Conservation (phyloP, 495 filamentous ascomycete species). For the Penicillium taxi region DNA sequence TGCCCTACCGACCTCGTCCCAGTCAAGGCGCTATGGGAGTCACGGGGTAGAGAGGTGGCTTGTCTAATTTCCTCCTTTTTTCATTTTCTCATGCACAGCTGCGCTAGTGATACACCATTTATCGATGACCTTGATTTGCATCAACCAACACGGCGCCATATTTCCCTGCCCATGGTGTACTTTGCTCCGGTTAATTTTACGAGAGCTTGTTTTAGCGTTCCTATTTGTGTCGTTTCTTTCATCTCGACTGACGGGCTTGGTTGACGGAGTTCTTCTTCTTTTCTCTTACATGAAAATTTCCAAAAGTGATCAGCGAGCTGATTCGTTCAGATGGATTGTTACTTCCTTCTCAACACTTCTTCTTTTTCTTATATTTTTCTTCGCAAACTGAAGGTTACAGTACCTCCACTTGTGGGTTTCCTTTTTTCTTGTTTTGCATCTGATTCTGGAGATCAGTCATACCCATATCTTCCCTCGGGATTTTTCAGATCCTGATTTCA, state of each 20-base stretch:
- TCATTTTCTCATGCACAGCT: constrained; percentile 15
- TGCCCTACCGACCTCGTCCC: constrained; percentile 36
- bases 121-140: constrained; percentile 20
- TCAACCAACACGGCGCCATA: constrained; percentile 14
- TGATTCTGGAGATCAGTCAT: constrained; percentile 24
- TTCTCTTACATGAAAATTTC: constrained; percentile 18
- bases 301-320: constrained; percentile 21
- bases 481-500: constrained; percentile 9
- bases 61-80: constrained; percentile 6
- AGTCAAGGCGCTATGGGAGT: constrained; percentile 40
- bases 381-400: neutral
- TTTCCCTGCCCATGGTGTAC: constrained; percentile 14
- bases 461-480: constrained; percentile 14
- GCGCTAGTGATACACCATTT: constrained; percentile 14
- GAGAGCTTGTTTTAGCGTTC: constrained; percentile 29
- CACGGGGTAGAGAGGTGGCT: constrained; percentile 24
- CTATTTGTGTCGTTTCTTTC: constrained; percentile 16
- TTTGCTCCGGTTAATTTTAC: constrained; percentile 11
- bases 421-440: constrained; percentile 14
- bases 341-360: constrained; percentile 8
- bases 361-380: neutral
- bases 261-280: constrained; percentile 28
- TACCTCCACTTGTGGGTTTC: constrained; percentile 4
- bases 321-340: constrained; percentile 15
- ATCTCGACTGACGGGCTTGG: constrained; percentile 27